phyloP scores from a whole-genome alignment of 2,329 filamentous ascomycete genomes.

The Pestalotiopsis fici region DNA sequence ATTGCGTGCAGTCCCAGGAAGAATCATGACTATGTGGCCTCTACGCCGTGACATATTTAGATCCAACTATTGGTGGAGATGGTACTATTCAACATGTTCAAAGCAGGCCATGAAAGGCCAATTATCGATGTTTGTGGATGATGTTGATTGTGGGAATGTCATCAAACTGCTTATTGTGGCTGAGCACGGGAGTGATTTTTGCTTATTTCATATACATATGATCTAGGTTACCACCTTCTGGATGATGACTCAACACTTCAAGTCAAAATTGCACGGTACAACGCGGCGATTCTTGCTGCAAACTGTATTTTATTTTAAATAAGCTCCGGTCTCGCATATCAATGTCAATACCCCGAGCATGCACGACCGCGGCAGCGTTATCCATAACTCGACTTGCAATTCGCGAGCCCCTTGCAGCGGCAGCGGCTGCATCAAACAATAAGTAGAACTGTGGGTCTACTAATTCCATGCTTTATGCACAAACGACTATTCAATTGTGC shows the following conservation, averaged over 20 bases:
- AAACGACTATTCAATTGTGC: background rate
- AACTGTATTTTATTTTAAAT: no score
- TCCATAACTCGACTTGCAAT: background rate
- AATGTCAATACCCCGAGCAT: background rate
- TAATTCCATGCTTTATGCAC: background rate
- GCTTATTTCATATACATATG: background rate
- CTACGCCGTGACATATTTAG: background rate
- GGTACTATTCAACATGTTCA: background rate
- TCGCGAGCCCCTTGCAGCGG: background rate
- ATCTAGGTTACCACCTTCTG: background rate
- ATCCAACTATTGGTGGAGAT: background rate
- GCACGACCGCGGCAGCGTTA: background rate
- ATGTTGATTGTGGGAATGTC: background rate
- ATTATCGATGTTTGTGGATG: background rate
- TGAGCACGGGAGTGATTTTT: background rate
- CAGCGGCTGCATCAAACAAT: background rate
- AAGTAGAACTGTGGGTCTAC: background rate
- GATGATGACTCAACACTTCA: background rate
- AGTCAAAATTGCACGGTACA: background rate
- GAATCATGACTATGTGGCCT: background rate
- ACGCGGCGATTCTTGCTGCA: background rate
- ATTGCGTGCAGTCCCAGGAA: background rate
- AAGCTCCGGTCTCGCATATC: background rate
- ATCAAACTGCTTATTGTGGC: background rate
- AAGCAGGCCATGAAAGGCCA: background rate